These are phyloP conservation scores for Phytophthora hibernalis DNA, from an alignment of 352 stramenopile species.

Conservation along the genomic window DNA sequence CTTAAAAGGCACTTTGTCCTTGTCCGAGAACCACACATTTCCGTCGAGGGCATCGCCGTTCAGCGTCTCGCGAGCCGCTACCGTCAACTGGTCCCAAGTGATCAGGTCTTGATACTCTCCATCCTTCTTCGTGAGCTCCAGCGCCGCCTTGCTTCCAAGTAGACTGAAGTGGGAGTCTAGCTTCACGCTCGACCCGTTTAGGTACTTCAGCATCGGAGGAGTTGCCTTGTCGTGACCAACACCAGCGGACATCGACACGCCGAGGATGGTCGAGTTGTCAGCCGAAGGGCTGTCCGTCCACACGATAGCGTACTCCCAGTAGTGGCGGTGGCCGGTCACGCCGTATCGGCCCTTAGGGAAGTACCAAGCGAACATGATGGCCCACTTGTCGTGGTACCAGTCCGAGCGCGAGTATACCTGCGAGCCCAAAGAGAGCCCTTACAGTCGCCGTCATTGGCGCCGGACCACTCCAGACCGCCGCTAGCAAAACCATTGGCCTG, in stretches of 20 bases:
- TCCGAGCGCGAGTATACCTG: conserved; percentile 37
- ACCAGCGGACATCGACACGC: conserved; percentile 33
- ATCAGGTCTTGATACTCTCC: conserved; percentile 40
- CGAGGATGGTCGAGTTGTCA: conserved; percentile 30
- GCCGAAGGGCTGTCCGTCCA: conserved; percentile 41
- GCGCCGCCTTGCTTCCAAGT: conserved; percentile 19
- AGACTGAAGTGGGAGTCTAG: conserved; percentile 33
- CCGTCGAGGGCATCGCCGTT: conserved; percentile 19
- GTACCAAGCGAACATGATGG: conserved; percentile 41
- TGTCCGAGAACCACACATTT: conserved; percentile 12
- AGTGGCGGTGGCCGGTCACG: conserved; percentile 41
- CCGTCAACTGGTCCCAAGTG: conserved; percentile 38
- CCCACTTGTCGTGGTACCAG: conserved; percentile 37
- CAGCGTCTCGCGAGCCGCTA: conserved; percentile 27
- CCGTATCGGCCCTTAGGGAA: conserved; percentile 48
- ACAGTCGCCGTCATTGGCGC: conserved; percentile 33
- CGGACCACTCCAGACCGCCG: conserved; percentile 38
- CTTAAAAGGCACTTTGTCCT: conserved; percentile 26
- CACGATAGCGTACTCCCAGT: conserved; percentile 52
- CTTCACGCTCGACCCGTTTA: conserved; percentile 36
- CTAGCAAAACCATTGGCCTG: conserved; percentile 33
- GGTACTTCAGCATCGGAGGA: conserved; percentile 33
- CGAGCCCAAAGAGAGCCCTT: conserved; percentile 27
- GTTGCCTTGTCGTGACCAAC: conserved; percentile 35
- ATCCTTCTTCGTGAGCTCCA: conserved; percentile 26